These are phyloP conservation scores for Fusarium xylarioides DNA, from an alignment of 2,329 filamentous ascomycete genomes.

Conservation along the genomic window DNA sequence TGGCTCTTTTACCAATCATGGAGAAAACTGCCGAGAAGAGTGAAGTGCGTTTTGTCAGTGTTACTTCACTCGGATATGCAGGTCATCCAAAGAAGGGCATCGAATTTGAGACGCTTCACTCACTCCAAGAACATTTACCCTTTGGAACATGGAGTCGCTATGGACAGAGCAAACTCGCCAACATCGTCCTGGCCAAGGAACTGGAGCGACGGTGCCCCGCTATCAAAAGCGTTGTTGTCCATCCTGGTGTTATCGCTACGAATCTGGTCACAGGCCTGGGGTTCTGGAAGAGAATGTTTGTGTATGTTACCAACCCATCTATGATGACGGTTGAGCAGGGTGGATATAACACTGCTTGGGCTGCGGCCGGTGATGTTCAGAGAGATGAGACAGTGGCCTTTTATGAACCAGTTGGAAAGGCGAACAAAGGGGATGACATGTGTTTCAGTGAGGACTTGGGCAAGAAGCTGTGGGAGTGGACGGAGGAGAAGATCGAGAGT, in stretches of 20 bases:
- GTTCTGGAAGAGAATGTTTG: slow-evolving; percentile 39
- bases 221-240: slow-evolving; percentile 56
- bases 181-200: slow-evolving; percentile 57
- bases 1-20: slow-evolving; percentile 46
- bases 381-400: slow-evolving; percentile 29
- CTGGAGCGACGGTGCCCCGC: slow-evolving; percentile 55
- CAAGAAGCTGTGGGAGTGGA: slow-evolving; percentile 52
- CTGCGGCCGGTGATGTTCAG: slow-evolving; percentile 37
- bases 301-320: slow-evolving; percentile 35
- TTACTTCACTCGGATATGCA: slow-evolving; percentile 43
- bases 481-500: slow-evolving; percentile 31
- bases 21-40: slow-evolving; percentile 26
- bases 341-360: slow-evolving; percentile 46
- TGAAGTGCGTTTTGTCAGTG: slow-evolving; percentile 37
- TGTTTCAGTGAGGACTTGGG: slow-evolving; percentile 45
- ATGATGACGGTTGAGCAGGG: slow-evolving; percentile 44
- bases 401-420: slow-evolving; percentile 44
- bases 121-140: slow-evolving; percentile 38
- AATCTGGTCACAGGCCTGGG: slow-evolving; percentile 38
- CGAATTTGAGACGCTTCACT: slow-evolving; percentile 42
- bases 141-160: slow-evolving; percentile 57
- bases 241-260: slow-evolving; percentile 56
- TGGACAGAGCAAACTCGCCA: slow-evolving; percentile 60
- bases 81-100: slow-evolving; percentile 43
- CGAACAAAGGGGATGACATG: slow-evolving; percentile 30